Base-by-base conservation (phyloP, 768 basidiomycete species). In the Clavaria fumosa region DNA sequence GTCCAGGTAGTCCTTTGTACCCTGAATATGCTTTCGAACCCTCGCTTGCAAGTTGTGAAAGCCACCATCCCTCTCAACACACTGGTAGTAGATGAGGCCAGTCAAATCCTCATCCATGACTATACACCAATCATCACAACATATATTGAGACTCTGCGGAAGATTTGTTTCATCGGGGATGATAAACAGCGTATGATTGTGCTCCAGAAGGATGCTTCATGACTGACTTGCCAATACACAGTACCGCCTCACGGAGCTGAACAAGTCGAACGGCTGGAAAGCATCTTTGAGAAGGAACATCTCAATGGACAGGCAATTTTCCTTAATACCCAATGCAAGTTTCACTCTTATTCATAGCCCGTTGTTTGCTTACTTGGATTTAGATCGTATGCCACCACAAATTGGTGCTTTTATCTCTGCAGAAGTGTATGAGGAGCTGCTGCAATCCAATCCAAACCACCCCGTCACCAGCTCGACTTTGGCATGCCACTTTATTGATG, bases 381-480 rank as follows among this genome's bases (percentile, higher is more conserved):
- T 39, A 88, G 85, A 88, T 46, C 72, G 85, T 1, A 84, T 89
- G 81, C 84, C 84, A 36, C 71, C 75, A 35, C 71, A 81, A 44
- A 76, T 85, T 61, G 81, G 83, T 17, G 47, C 61, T 3, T 72
- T 84, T 31, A 78, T 89, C 27, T 85, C 81, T 14, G 49, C 66
- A 38, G 61, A 61, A 39, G 62, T 88, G 3, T 88, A 89, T 59
- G 56, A 75, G 17, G 47, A 57, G 10, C 48, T 72, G 45, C 72
- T 88, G 9, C 55, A 65, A 5, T 83, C 83, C 2, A 46, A 54
- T 39, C 55, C 62, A 4, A 11, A 43, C 1, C 79, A 82, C 47
- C 58, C 63, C 23, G 51, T 80, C 12, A 59, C 58, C n/a, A 47
- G 57, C 35, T 28, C 57, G 1, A 50, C 53, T 6, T 44, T 55